Base-by-base conservation (phyloP, 805 yeast species). In the Helenozyma baotianmanensis region DNA sequence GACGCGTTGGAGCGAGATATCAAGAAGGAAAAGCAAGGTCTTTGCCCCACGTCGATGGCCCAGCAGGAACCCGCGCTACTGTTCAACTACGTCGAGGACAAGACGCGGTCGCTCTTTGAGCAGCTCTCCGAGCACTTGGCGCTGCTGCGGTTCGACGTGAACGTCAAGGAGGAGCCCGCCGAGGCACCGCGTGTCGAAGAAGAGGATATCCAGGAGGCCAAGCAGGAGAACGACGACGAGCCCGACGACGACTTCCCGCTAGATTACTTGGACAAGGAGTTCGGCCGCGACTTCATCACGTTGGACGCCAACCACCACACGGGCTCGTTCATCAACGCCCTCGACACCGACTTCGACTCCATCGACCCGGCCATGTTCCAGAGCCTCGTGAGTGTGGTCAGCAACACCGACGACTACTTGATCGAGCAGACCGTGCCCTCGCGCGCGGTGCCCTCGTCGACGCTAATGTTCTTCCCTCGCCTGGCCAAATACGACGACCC, bases 1-100 rank as follows among this genome's bases (percentile, higher is more conserved):
- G 97, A 92, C 58, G 97, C 97, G 1, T 62, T 92, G 27, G 97
- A 89, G 55, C 70, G 97, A 48, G 97, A 92, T 55, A 60, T 89
- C 52, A 88, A 86, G 59, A 79, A 83, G 46, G 96, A 89, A 53
- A 54, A 64, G 33, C 47, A 68, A 12, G 64, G 67, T 30, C 86
- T 79, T 42, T 62, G 62, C 6, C 73, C 92, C 2, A 81, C 96
- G 1, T 85, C 97, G 1, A 68, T 66, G 14, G 78, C 96, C 2
- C 64, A 67, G 6, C 58, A 70, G 25, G 95, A 87, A 46, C 96
- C 97, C 0, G 85, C 97, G 0, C 54, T 78, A 25, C 79, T 89
- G 2, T 86, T 90, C 60, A 57, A 67, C 25, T 88, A 74, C 47
- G 36, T 32, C 9, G 43, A 40, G 23, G 83, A 85, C 51, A 70